Percentiles rank a stretch among this genome's conserved stretches.
phyloP scores from a whole-genome alignment of 257 asterid genomes.

The Nicotiana knightiana region DNA sequence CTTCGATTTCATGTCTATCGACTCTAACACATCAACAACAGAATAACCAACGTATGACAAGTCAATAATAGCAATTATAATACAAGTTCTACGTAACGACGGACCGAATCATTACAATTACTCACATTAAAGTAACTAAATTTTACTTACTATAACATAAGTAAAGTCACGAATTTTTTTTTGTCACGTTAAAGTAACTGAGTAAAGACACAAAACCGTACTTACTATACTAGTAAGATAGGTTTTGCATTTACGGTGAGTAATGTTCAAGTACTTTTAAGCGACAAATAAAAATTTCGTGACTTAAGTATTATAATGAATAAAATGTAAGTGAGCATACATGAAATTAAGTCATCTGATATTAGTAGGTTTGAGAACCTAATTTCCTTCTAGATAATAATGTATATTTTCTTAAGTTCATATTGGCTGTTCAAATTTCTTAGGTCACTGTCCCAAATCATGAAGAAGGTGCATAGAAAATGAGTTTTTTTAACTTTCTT shows the following conservation, averaged over 20 bases:
- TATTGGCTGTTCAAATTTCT: neutral
- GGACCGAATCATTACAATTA: too few relatives aligned
- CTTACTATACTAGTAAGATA: neutral
- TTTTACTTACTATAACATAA: too few relatives aligned
- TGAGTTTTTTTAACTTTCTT: neutral
- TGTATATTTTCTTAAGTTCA: neutral
- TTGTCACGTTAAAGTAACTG: too few relatives aligned
- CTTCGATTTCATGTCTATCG: too few relatives aligned
- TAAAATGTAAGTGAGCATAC: neutral
- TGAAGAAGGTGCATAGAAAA: neutral
- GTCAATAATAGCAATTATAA: too few relatives aligned
- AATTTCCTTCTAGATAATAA: neutral
- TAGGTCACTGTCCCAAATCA: neutral
- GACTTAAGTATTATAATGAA: neutral
- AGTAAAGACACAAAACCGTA: too few relatives aligned
- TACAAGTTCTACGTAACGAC: too few relatives aligned
- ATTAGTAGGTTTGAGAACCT: neutral
- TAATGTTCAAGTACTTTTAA: neutral
- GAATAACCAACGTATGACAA: too few relatives aligned
- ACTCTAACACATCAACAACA: too few relatives aligned
- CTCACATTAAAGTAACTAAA: neutral
- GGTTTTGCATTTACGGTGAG: neutral
- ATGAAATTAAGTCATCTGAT: neutral
- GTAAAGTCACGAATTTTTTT: too few relatives aligned
- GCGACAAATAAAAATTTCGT: neutral